Evolutionary conservation across 2,329 filamentous ascomycete genomes (phyloP).

Genomic region (Alternaria viburni): DNA sequence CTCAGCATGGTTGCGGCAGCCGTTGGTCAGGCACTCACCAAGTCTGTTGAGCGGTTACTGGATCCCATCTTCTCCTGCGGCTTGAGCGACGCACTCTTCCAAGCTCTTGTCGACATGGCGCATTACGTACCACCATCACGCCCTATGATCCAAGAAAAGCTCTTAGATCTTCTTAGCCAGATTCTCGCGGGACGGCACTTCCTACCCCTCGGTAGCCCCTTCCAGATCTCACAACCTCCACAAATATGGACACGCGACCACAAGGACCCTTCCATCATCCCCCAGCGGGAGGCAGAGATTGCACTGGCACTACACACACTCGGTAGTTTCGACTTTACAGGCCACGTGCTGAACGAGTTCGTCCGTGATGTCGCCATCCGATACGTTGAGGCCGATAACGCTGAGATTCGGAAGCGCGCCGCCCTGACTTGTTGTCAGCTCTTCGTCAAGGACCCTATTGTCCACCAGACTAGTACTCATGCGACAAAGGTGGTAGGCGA

Average conservation of each 20-base stretch:
- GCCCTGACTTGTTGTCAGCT: slow-evolving; percentile 97
- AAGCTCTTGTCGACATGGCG: slow-evolving; percentile 96
- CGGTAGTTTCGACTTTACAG: slow-evolving; percentile 92
- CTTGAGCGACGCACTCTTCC: slow-evolving; percentile 88
- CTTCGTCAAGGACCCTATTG: slow-evolving; percentile 94
- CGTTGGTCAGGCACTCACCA: slow-evolving; percentile 94
- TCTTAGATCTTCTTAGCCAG: slow-evolving; percentile 92
- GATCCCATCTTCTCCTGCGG: slow-evolving; percentile 98
- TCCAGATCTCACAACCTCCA: slow-evolving; percentile 80
- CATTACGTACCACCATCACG: slow-evolving; percentile 98
- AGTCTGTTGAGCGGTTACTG: slow-evolving; percentile 94
- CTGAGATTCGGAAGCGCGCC: slow-evolving; percentile 90
- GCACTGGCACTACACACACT: slow-evolving; percentile 92
- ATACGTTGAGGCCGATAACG: slow-evolving; percentile 95
- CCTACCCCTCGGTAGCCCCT: slow-evolving; percentile 87
- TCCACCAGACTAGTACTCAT: slow-evolving; percentile 96
- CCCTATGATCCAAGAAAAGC: slow-evolving; percentile 87
- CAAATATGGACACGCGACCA: slow-evolving; percentile 87
- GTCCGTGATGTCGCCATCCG: slow-evolving; percentile 97
- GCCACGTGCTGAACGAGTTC: slow-evolving; percentile 96
- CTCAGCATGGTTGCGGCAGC: slow-evolving; percentile 96
- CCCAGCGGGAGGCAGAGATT: slow-evolving; percentile 82
- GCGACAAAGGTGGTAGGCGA: slow-evolving; percentile 97
- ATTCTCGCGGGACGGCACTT: slow-evolving; percentile 93
- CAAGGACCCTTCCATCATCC: slow-evolving; percentile 81